Evolutionary conservation across 352 stramenopile species (phyloP).

Genomic region (Phytophthora aleatoria): DNA sequence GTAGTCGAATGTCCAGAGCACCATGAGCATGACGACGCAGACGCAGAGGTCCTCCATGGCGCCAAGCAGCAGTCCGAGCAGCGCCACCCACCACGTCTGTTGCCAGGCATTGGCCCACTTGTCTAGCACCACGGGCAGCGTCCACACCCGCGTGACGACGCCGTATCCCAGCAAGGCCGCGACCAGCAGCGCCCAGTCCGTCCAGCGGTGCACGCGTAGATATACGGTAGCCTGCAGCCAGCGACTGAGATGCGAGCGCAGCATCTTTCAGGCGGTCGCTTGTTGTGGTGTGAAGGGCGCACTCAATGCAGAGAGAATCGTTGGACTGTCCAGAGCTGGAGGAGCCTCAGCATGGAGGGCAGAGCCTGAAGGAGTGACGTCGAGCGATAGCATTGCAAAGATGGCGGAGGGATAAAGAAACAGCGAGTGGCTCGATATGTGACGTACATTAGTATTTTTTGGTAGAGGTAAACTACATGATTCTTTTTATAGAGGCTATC

Average conservation of each 20-base stretch:
- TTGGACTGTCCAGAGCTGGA: conserved; percentile 12
- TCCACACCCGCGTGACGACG: conserved; percentile 34
- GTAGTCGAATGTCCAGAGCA: conserved; percentile 45
- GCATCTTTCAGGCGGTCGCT: conserved; percentile 5
- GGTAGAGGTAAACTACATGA: not conserved
- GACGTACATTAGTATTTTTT: not conserved
- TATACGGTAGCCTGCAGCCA: conserved; percentile 46
- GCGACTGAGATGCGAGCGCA: conserved; percentile 18
- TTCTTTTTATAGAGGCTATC: not conserved
- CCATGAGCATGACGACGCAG: conserved; percentile 25
- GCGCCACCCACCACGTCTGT: conserved; percentile 34
- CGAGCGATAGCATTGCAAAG: too few relatives aligned
- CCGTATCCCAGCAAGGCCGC: conserved; percentile 42
- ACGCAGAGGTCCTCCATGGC: conserved; percentile 59
- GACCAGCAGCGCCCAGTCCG: conserved; percentile 42
- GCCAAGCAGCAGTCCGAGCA: conserved; percentile 45
- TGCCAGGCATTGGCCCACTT: conserved; percentile 71
- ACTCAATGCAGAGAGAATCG: not conserved
- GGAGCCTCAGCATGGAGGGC: conserved; percentile 10
- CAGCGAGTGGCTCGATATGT: not conserved
- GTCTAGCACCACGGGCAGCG: conserved; percentile 31
- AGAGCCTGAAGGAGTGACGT: not conserved
- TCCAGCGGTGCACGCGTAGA: conserved; percentile 53
- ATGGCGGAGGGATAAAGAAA: not conserved
- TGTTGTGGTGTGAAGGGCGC: conserved; percentile 2